Percentiles rank a stretch among this genome's conserved stretches.
Conservation (phyloP, 345 rosid genomes). For the Salix viminalis region DNA sequence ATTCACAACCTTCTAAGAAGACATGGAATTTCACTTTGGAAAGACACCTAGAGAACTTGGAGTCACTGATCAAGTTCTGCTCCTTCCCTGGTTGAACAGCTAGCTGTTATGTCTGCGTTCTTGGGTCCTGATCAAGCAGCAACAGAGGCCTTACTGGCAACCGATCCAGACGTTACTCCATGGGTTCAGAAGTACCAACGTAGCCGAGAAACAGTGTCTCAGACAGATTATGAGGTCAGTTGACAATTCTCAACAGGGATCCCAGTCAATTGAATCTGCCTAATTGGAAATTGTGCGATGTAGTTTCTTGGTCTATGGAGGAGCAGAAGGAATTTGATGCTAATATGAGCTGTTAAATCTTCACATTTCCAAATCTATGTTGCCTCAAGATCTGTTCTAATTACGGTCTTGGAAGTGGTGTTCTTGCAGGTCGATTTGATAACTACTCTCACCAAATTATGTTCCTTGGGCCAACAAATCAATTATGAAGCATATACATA, state of each 20-base stretch:
- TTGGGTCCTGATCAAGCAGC: constrained; percentile 88
- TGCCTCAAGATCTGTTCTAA: neutral
- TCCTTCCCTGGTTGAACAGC: constrained; percentile 36
- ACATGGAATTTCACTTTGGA: neutral
- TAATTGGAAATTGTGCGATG: neutral
- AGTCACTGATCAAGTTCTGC: constrained; percentile 6
- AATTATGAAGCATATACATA: constrained; percentile 86
- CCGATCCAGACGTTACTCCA: constrained; percentile 63
- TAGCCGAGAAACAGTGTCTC: constrained; percentile 90
- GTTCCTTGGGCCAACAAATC: constrained; percentile 77
- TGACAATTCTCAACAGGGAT: neutral
- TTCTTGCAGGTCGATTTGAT: constrained; percentile 78
- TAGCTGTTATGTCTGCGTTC: constrained; percentile 94
- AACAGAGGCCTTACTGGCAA: constrained; percentile 58
- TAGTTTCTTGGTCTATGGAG: neutral
- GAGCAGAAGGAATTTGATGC: no score
- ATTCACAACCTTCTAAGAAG: neutral
- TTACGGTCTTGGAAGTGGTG: neutral
- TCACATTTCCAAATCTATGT: neutral
- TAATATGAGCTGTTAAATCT: neutral
- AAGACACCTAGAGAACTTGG: neutral
- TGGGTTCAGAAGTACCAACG: constrained; percentile 90
- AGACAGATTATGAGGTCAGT: constrained; percentile 85
- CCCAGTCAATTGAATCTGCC: neutral
- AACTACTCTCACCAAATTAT: constrained; percentile 72